phyloP scores from a whole-genome alignment of 441 rosid species.

The Pelargonium exstipulatum region DNA sequence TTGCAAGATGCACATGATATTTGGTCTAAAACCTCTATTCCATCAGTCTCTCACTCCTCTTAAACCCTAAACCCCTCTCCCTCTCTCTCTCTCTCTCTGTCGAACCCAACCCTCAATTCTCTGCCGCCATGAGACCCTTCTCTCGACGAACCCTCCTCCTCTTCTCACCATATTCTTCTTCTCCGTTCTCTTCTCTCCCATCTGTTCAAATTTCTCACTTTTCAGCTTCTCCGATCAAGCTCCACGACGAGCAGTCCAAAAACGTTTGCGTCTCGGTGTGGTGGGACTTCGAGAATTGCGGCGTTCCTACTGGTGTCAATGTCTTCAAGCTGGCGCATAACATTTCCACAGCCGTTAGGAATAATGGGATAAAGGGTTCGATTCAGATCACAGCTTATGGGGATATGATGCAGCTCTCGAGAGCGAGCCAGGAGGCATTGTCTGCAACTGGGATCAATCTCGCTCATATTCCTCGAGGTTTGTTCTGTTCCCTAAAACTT shows the following conservation, averaged over 20 bases:
- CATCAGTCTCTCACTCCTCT: too few species aligned
- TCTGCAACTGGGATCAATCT: slow-evolving; percentile 60
- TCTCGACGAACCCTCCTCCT: slow-evolving; percentile 6
- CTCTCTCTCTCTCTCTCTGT: too few species aligned
- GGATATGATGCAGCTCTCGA: slow-evolving; percentile 57
- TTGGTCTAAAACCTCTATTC: too few species aligned
- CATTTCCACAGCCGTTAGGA: slow-evolving; percentile 63
- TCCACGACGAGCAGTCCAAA: slow-evolving; percentile 43
- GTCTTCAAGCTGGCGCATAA: slow-evolving; percentile 45
- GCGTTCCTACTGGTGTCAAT: slow-evolving; percentile 50
- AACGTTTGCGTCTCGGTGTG: slow-evolving; percentile 71
- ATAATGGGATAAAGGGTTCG: slow-evolving; percentile 80
- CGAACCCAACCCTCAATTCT: neutral
- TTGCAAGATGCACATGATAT: too few species aligned
- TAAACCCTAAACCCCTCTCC: too few species aligned
- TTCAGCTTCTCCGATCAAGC: slow-evolving; percentile 25
- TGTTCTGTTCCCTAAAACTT: neutral
- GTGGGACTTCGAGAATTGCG: slow-evolving; percentile 97
- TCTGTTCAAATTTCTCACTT: slow-evolving; percentile 28
- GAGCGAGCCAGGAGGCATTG: slow-evolving; percentile 71
- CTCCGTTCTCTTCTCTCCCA: neutral
- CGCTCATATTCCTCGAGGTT: slow-evolving; percentile 65
- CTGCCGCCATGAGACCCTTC: slow-evolving; percentile 15
- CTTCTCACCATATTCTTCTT: neutral
- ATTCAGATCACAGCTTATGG: slow-evolving; percentile 77